Base-by-base conservation (phyloP, 1,284 basidiomycete genomes). In the Schizopora paradoxa region DNA sequence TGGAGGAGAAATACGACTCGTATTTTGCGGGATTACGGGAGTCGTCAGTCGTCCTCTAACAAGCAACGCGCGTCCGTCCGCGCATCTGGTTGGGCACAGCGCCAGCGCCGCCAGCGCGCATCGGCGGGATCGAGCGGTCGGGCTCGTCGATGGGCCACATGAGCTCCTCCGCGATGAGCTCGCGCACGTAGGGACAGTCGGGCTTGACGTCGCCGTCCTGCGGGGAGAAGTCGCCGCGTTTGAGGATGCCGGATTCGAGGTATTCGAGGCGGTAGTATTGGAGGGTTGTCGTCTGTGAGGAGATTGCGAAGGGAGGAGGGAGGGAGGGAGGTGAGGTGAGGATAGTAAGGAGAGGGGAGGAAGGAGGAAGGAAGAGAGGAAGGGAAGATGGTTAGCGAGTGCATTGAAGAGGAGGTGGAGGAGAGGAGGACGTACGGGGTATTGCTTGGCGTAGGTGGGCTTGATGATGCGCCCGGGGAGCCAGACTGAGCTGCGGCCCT, bases 121-220 rank as follows among this genome's bases (percentile, higher is more conserved):
- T 38, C 23, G 47, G 40, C 19, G 47, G 47, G 18, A 50, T 46
- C 13, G 48, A 41, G 18, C 49, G 49, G 6, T 47, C 41, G 10
- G 45, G 45, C 25, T 51, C 49, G 23, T 47, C 49, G 27, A 47
- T 47, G 1, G 49, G 49, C 49, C 49, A 51, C 49, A 51, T 51
- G 23, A 51, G 45, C 45, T 51, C 49, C 34, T 51, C 49, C 13
- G 40, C 29, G 29, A 51, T 47, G 32, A 51, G 40, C 32, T 51
- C 49, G 13, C 49, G 49, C 22, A 51, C 45, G 18, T 51, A 51
- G 13, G 45, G 45, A 31, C 49, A 47, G 29, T 51, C 49, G 19
- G 49, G 49, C 35, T 51, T 51, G 10, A 51, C 41, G 27, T 47
- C 49, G 18, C 49, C 49, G 29, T 47, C 45, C 40, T 43, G 41